Base-by-base conservation (phyloP, 805 yeast species). In the Nakazawaea laoshanensis region DNA sequence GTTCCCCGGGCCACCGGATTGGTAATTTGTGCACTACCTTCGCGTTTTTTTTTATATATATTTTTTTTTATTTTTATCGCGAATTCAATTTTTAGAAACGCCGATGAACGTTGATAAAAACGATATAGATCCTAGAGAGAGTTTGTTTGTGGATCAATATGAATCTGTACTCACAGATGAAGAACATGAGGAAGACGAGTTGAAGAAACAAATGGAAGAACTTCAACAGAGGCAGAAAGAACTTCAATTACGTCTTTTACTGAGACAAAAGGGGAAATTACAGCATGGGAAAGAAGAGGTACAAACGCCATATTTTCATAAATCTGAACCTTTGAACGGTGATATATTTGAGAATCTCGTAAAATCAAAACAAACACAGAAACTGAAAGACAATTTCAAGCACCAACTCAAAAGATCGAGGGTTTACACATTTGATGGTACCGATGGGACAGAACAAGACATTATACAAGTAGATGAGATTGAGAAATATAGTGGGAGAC, bases 401-500 rank as follows among this genome's bases (percentile, higher is more conserved):
- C 14, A 27, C 6, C 32, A 33, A 24, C 19, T 33, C 24, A 23
- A 34, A 9, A 29, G 20, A 12, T 10, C 28, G 5, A 13, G 39
- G 16, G 35, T 36, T 1, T 31, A 23, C 23, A 36, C 39, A 4
- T 36, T 36, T 28, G 29, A 27, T 7, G 17, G n/a, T 14, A 15
- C 9, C 1, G 32, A 30, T 5, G n/a, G 17, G 7, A 27, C 27
- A 7, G 12, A 18, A 26, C 10, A 11, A 15, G 11, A 29, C 24
- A 11, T 65, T 57, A 19, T 24, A 10, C 22, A 10, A 8, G 6
- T 7, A 1, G 55, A 67, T 34, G 74, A 70, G 32, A 42, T 43
- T n/a, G 82, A 75, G 29, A 41, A 40, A 6, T 65, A 49, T 41
- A 65, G 79, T 0, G 67, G 70, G 0, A 52, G 61, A 15, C 46